Evolutionary conservation across 768 basidiomycete genomes (phyloP), one percentile per base, ranked within the genome.

Genomic region (Suillus discolor): DNA sequence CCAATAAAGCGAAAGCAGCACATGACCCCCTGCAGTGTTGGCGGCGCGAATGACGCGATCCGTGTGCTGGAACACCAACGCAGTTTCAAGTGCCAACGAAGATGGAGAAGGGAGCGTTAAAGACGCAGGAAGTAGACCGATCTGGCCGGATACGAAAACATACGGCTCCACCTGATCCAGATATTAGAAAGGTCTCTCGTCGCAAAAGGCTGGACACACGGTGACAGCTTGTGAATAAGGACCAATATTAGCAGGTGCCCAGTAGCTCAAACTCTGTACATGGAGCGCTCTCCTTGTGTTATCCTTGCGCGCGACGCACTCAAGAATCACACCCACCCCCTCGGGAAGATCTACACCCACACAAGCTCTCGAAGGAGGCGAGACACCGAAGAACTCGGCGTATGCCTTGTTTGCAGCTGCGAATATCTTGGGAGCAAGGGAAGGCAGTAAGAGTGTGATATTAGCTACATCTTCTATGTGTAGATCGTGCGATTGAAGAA

Each of bases 201-300:
- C 16, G 12, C 49, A n/a, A 41, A 54, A 65, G 39, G 31, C 61
- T 6, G 51, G 62, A 79, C 88, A 71, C 62, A 96, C 97, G 61
- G 83, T 81, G 68, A 98, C 86, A 2, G 94, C 92, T 78, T 99
- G 97, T 5, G 95, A 97, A 77, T 99, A 99, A 5, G 97, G 97
- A 0, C 97, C 97, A 63, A 99, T 99, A 75, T 99, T 99, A 12
- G 97, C 97, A 15, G 97, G 96, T 34, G 96, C 97, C 97, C 97
- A 99, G 73, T 99, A 98, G 76, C 97, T 98, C 67, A 98, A 73
- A 11, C 96, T 85, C 77, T 99, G 97, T 2, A 99, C 97, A 73
- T 99, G 97, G 54, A 99, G 81, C 0, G 93, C 90, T 63, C 86
- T 86, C 53, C 96, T 81, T 47, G 28, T 79, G 79, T 28, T 45